Evolutionary conservation across 331 rosid genomes (phyloP), one percentile per base, ranked within the genome.

Genomic region (Malus hybrid): DNA sequence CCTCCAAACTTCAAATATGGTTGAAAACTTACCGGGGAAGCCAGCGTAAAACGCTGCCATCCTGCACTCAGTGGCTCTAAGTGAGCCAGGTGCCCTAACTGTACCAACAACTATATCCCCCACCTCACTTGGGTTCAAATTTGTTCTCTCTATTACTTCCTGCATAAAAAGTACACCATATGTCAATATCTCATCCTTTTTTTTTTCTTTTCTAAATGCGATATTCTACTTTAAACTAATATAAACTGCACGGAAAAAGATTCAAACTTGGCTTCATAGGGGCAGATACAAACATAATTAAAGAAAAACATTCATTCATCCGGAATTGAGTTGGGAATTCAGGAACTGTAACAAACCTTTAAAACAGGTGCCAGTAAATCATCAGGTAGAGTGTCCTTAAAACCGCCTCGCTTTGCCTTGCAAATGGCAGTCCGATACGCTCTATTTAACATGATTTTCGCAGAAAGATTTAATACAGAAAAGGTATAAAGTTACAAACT

Each of bases 101-200:
- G 96, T 91, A 69, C 98, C 98, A 60, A 93, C 98, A 73, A 93
- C 86, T 75, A 93, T 91, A 75, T 93, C 98, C 64, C 96, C 97
- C 34, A 91, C 90, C 82, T 93, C 98, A 76, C 79, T 81, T 63
- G 97, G 93, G 78, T 89, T 32, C 77, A 93, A 82, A 71, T 87
- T 86, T 82, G 98, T 91, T 86, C 83, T 91, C 81, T 87, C 91
- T 78, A 91, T 83, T 74, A 93, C 85, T 58, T 86, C 98, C 96
- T 93, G 60, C 67, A 84, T 76, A 58, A 61, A n/a, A 70, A 55
- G 65, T 20, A 62, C 33, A 32, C 7, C 28, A 42, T 42, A 42
- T 1, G 48, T 42, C 14, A 42, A 10, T 42, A 42, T 42, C 14
- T 42, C n/a, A n/a, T n/a, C n/a, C n/a, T n/a, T n/a, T n/a, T n/a